phyloP scores from a whole-genome alignment of 2,329 filamentous ascomycete genomes.

The Aspergillus texensis region DNA sequence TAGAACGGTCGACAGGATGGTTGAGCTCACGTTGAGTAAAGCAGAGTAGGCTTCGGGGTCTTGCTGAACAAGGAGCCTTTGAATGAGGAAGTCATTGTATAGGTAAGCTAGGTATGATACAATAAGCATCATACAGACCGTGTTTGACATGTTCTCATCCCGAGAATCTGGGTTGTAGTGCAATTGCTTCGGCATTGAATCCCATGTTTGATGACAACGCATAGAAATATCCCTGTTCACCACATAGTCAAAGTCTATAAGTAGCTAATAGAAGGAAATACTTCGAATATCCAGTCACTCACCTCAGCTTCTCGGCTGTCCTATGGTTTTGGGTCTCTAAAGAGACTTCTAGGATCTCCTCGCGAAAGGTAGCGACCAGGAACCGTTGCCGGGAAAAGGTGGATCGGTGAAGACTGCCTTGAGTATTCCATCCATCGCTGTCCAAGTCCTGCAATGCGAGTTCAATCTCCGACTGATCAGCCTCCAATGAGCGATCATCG shows the following conservation, averaged over 20 bases:
- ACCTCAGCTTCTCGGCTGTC: constrained; percentile 22
- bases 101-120: constrained; percentile 29
- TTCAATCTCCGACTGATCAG: constrained; percentile 8
- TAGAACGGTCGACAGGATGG: constrained; percentile 28
- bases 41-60: constrained; percentile 20
- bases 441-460: constrained; percentile 17
- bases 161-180: constrained; percentile 24
- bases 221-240: constrained; percentile 24
- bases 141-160: constrained; percentile 23
- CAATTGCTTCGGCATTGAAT: constrained; percentile 24
- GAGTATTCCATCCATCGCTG: constrained; percentile 23
- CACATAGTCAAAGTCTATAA: background rate
- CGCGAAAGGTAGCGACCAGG: constrained; percentile 28
- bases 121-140: constrained; percentile 36
- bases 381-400: constrained; percentile 30
- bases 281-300: constrained; percentile 1
- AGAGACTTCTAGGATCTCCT: constrained; percentile 32
- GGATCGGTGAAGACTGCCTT: constrained; percentile 20
- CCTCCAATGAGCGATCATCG: constrained; percentile 21
- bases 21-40: constrained; percentile 25
- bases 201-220: constrained; percentile 26
- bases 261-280: background rate
- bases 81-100: constrained; percentile 32
- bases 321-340: constrained; percentile 18
- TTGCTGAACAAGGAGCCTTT: constrained; percentile 29